phyloP scores from a whole-genome alignment of 495 filamentous ascomycete species.

The Diplogelasinospora grovesii region DNA sequence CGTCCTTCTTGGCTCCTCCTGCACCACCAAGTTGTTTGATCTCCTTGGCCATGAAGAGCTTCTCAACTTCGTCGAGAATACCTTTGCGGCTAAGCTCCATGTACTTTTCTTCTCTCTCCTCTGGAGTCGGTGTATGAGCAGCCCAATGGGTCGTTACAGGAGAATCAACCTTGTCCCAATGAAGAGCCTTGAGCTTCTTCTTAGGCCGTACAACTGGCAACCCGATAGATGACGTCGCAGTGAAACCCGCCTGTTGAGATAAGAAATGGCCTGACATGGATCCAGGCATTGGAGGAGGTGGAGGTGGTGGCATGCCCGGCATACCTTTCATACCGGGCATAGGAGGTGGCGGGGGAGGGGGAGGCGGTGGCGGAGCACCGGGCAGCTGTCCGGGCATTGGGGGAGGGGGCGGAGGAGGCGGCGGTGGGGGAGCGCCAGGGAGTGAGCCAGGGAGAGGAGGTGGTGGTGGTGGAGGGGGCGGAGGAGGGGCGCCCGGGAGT shows the following conservation, averaged over 20 bases:
- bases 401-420: slow-evolving; percentile 30
- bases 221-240: slow-evolving; percentile 33
- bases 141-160: slow-evolving; percentile 96
- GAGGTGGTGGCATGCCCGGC: slow-evolving; percentile 38
- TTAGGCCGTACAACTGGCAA: slow-evolving; percentile 81
- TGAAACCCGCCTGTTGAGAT: slow-evolving; percentile 36
- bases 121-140: slow-evolving; percentile 67
- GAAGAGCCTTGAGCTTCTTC: slow-evolving; percentile 98
- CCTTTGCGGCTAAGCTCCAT: slow-evolving; percentile 85
- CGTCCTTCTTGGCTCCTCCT: slow-evolving; percentile 60
- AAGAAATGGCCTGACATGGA: slow-evolving; percentile 49
- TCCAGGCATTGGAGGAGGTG: slow-evolving; percentile 53
- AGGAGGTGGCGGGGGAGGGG: slow-evolving; percentile 36
- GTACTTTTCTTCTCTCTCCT: slow-evolving; percentile 91
- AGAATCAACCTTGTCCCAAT: slow-evolving; percentile 98
- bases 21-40: slow-evolving; percentile 76
- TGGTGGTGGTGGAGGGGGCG: slow-evolving; percentile 18
- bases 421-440: slow-evolving; percentile 48
- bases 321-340: slow-evolving; percentile 31
- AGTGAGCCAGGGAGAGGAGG: slow-evolving; percentile 42
- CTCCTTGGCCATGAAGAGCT: slow-evolving; percentile 94
- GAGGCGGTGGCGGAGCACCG: slow-evolving; percentile 43
- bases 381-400: slow-evolving; percentile 42
- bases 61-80: slow-evolving; percentile 95
- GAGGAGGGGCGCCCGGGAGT: slow-evolving; percentile 32